Evolutionary conservation across 371 early-diverging fungal genomes (phyloP).

Genomic region (Thermomucor indicae-seudaticae): DNA sequence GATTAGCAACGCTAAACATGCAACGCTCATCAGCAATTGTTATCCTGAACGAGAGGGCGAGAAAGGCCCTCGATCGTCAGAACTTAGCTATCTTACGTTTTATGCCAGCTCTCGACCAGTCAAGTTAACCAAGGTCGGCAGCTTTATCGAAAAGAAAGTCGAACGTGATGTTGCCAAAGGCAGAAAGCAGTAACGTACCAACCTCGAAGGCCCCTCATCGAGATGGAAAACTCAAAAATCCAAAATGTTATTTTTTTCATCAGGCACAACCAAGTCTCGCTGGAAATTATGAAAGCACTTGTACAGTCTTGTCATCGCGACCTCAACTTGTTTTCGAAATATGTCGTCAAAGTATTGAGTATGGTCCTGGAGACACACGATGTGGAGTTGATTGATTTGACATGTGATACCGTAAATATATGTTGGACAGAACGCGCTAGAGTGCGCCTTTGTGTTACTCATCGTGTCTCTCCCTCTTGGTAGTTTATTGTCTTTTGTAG

Average conservation of each 20-base stretch:
- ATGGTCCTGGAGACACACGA: slow-evolving; percentile 48
- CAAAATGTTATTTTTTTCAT: background rate
- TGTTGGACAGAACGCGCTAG: background rate
- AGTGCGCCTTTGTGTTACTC: background rate
- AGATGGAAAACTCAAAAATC: background rate
- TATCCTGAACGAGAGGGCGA: slow-evolving; percentile 84
- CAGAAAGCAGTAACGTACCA: slow-evolving; percentile 49
- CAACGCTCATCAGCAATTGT: slow-evolving; percentile 86
- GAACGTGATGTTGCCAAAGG: slow-evolving; percentile 63
- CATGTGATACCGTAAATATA: slow-evolving; percentile 55
- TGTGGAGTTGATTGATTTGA: slow-evolving; percentile 44
- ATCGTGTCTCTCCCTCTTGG: background rate
- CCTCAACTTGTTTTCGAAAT: slow-evolving; percentile 79
- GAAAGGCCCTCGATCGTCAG: slow-evolving; percentile 75
- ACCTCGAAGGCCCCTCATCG: background rate
- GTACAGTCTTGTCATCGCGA: slow-evolving; percentile 71
- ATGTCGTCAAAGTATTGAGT: slow-evolving; percentile 52
- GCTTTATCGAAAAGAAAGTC: slow-evolving; percentile 75
- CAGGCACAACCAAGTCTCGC: slow-evolving; percentile 47
- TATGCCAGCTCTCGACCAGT: slow-evolving; percentile 89
- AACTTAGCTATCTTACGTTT: slow-evolving; percentile 85
- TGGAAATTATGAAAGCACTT: slow-evolving; percentile 72
- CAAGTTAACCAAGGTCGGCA: slow-evolving; percentile 90
- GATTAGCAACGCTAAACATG: slow-evolving; percentile 79
- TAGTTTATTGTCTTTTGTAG: slow-evolving; percentile 68